Evolutionary conservation across 805 yeast genomes (phyloP).

Genomic region (Danielozyma ontarioensis): DNA sequence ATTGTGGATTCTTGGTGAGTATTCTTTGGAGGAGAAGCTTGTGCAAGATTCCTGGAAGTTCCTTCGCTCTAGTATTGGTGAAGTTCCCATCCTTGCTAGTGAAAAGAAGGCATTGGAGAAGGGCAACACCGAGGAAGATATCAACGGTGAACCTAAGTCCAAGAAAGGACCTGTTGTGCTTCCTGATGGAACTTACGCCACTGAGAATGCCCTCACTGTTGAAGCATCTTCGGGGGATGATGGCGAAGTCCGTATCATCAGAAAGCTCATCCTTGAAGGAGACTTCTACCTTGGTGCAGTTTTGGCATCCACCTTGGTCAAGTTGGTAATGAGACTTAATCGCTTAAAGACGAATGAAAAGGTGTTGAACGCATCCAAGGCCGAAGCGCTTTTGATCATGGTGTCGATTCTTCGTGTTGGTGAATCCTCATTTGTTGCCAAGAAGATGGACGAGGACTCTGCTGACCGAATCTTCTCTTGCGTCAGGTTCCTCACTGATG

Average conservation of each 20-base stretch:
- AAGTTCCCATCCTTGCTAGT: slow-evolving; percentile 79
- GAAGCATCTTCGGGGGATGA: slow-evolving; percentile 29
- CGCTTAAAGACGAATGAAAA: slow-evolving; percentile 50
- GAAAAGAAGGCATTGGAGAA: slow-evolving; percentile 43
- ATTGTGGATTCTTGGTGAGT: slow-evolving; percentile 95
- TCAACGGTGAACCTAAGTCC: slow-evolving; percentile 17
- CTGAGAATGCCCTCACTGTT: slow-evolving; percentile 76
- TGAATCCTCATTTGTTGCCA: slow-evolving; percentile 60
- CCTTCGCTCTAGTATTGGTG: slow-evolving; percentile 79
- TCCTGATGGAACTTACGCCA: slow-evolving; percentile 99
- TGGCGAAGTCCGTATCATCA: slow-evolving; percentile 61
- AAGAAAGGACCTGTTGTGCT: slow-evolving; percentile 71
- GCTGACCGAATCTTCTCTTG: slow-evolving; percentile 91
- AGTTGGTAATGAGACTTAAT: slow-evolving; percentile 73
- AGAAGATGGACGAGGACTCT: slow-evolving; percentile 91
- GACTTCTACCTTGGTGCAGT: slow-evolving; percentile 90
- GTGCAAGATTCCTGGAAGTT: slow-evolving; percentile 84
- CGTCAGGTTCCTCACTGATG: slow-evolving; percentile 71
- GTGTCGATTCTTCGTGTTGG: slow-evolving; percentile 90
- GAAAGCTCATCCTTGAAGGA: slow-evolving; percentile 77
- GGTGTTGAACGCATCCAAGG: slow-evolving; percentile 75
- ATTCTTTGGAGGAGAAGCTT: slow-evolving; percentile 62
- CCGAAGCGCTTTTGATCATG: slow-evolving; percentile 90
- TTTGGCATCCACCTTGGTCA: slow-evolving; percentile 80
- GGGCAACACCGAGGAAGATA: slow-evolving; percentile 30